A percentile compares a stretch with the other conserved stretches of the same genome.
These are phyloP conservation scores for Pseudozyma pruni DNA, from an alignment of 1,284 basidiomycete species.

Conservation along the genomic window DNA sequence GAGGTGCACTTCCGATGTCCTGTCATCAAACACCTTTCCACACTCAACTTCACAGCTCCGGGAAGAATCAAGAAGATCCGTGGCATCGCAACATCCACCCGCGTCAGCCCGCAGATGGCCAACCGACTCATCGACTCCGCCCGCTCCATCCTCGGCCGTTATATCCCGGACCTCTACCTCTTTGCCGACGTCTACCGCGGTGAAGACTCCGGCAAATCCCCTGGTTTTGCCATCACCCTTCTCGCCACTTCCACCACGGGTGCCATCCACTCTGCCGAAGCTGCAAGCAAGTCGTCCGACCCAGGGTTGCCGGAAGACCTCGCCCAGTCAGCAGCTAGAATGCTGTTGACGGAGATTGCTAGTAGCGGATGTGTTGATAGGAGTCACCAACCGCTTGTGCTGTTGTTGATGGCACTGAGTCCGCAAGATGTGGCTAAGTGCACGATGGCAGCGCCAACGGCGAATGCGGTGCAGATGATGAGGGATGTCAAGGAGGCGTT, in stretches of 20 bases:
- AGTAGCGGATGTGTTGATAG: slow-evolving; percentile 90
- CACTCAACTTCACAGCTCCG: slow-evolving; percentile 85
- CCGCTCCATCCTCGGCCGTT: slow-evolving; percentile 89
- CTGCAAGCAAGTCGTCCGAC: slow-evolving; percentile 72
- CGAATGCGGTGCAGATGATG: slow-evolving; percentile 83
- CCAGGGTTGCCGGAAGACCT: slow-evolving; percentile 87
- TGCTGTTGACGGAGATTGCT: slow-evolving; percentile 81
- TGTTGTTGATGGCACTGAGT: slow-evolving; percentile 91
- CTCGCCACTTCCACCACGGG: slow-evolving; percentile 92
- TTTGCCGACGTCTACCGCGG: slow-evolving; percentile 99
- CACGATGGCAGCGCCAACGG: slow-evolving; percentile 82
- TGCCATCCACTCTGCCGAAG: slow-evolving; percentile 87
- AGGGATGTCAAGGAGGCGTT: slow-evolving; percentile 85
- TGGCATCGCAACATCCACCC: slow-evolving; percentile 80
- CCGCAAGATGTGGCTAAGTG: slow-evolving; percentile 94
- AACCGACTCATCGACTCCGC: slow-evolving; percentile 96
- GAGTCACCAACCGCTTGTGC: slow-evolving; percentile 86
- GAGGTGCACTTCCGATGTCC: slow-evolving; percentile 94
- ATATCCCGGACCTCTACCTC: slow-evolving; percentile 96
- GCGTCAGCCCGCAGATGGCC: slow-evolving; percentile 95
- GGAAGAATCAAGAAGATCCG: slow-evolving; percentile 94
- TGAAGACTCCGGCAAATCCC: slow-evolving; percentile 95
- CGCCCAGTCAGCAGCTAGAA: slow-evolving; percentile 80
- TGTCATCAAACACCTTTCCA: slow-evolving; percentile 83
- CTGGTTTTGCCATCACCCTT: slow-evolving; percentile 91